phyloP scores from a whole-genome alignment of 2,329 filamentous ascomycete genomes.

The Penicillium crustosum region DNA sequence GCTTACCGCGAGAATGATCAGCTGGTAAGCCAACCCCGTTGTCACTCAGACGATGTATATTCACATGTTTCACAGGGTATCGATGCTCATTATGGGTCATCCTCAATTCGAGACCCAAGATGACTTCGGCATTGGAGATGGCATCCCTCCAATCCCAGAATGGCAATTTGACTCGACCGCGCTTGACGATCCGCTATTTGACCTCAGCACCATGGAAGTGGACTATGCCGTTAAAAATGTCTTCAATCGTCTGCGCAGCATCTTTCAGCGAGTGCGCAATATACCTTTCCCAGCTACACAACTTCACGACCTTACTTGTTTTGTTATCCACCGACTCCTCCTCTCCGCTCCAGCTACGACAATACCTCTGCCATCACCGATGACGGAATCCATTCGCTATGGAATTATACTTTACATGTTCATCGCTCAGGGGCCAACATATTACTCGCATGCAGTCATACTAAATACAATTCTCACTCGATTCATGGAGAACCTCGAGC shows the following conservation, averaged over 20 bases:
- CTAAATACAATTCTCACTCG: constrained; percentile 36
- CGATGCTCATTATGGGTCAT: constrained; percentile 53
- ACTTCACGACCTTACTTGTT: constrained; percentile 58
- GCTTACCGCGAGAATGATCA: constrained; percentile 56
- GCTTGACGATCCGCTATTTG: constrained; percentile 9
- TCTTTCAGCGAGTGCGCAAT: constrained; percentile 42
- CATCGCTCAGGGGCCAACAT: constrained; percentile 55
- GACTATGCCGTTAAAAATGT: constrained; percentile 40
- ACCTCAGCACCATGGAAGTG: constrained; percentile 29
- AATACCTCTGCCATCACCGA: constrained; percentile 14
- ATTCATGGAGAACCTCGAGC: constrained; percentile 35
- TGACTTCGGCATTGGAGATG: constrained; percentile 50
- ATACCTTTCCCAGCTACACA: constrained; percentile 38
- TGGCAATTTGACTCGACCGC: constrained; percentile 45
- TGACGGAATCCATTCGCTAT: constrained; percentile 50
- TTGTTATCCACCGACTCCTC: constrained; percentile 54
- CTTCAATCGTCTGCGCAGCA: constrained; percentile 45
- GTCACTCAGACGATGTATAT: neutral
- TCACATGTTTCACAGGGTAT: constrained; percentile 49
- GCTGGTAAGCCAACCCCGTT: constrained; percentile 45
- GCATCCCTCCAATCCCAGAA: constrained; percentile 51
- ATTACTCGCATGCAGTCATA: constrained; percentile 54
- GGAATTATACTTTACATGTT: constrained; percentile 55
- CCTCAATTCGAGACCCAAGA: constrained; percentile 57
- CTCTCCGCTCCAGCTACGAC: constrained; percentile 6